Percentiles rank a stretch among this genome's conserved stretches.
Evolutionary conservation across 2,329 filamentous ascomycete genomes (phyloP).

Genomic region (Pseudocercospora fuligena): DNA sequence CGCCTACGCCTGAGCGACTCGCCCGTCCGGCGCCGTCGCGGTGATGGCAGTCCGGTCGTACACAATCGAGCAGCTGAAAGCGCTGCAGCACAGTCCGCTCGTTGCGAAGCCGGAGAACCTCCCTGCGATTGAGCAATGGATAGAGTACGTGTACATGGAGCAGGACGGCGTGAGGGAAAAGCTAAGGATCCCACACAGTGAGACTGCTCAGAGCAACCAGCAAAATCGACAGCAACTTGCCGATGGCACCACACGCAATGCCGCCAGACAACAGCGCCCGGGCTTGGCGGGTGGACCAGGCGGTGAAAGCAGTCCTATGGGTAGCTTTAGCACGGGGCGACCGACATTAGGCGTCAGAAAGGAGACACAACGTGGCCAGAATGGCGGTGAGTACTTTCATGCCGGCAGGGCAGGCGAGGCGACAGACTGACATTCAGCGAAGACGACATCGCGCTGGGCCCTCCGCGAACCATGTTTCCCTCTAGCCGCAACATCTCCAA

Average conservation of each 20-base stretch:
- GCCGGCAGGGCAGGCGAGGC: neutral
- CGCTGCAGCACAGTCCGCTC: slow-evolving; percentile 79
- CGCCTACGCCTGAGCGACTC: slow-evolving; percentile 14
- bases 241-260: slow-evolving; percentile 19
- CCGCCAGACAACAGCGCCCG: slow-evolving; percentile 26
- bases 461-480: slow-evolving; percentile 80
- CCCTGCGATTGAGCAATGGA: slow-evolving; percentile 90
- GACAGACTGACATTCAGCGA: slow-evolving; percentile 53
- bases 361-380: slow-evolving; percentile 24
- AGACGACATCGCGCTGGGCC: slow-evolving; percentile 85
- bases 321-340: slow-evolving; percentile 42
- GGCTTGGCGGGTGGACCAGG: slow-evolving; percentile 14
- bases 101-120: slow-evolving; percentile 78
- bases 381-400: slow-evolving; percentile 34
- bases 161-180: slow-evolving; percentile 42
- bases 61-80: slow-evolving; percentile 74
- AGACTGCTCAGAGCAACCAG: slow-evolving; percentile 27
- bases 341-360: slow-evolving; percentile 36
- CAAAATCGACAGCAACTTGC: slow-evolving; percentile 28
- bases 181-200: slow-evolving; percentile 46
- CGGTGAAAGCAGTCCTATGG: slow-evolving; percentile 39
- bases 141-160: slow-evolving; percentile 69
- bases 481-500: slow-evolving; percentile 67
- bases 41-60: slow-evolving; percentile 62
- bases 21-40: slow-evolving; percentile 8